Evolutionary conservation across 2,329 filamentous ascomycete genomes (phyloP).

Genomic region (Aspergillus spinulosporus): DNA sequence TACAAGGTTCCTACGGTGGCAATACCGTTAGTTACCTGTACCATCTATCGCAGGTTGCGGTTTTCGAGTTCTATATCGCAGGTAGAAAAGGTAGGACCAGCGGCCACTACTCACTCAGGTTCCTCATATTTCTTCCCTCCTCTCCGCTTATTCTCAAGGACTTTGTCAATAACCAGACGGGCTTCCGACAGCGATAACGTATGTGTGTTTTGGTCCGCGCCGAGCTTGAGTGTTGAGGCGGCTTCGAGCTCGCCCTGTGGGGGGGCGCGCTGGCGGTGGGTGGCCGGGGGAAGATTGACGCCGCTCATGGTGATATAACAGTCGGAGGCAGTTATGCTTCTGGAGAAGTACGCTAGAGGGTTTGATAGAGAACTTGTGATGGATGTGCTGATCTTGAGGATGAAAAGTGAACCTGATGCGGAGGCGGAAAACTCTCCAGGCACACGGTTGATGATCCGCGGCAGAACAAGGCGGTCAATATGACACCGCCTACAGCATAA

Average conservation of each 20-base stretch:
- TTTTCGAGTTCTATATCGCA: neutral
- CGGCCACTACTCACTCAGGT: constrained; percentile 65
- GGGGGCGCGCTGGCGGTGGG: constrained; percentile 44
- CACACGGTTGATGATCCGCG: constrained; percentile 11
- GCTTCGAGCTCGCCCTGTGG: constrained; percentile 76
- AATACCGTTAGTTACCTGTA: neutral
- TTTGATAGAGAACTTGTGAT: too few species aligned
- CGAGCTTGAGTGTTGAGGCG: constrained; percentile 74
- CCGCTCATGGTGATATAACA: constrained; percentile 9
- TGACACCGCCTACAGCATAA: constrained; percentile 10
- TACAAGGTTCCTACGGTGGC: constrained; percentile 60
- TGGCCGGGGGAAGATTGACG: constrained; percentile 37
- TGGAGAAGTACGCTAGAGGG: neutral
- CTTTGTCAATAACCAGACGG: constrained; percentile 84
- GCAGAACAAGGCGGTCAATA: constrained; percentile 28
- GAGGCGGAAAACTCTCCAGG: constrained; percentile 17
- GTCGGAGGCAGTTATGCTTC: neutral
- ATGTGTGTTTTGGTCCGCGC: constrained; percentile 90
- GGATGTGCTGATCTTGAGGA: constrained; percentile 15
- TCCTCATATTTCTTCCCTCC: constrained; percentile 80
- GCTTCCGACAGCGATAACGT: constrained; percentile 92
- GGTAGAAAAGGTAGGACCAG: neutral
- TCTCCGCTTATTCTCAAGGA: constrained; percentile 75
- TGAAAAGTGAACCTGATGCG: constrained; percentile 1
- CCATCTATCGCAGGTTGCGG: neutral